A percentile compares a stretch with the other conserved stretches of the same genome.
These are phyloP conservation scores for Inga laurina DNA, from an alignment of 306 rosid genomes.

Conservation along the genomic window DNA sequence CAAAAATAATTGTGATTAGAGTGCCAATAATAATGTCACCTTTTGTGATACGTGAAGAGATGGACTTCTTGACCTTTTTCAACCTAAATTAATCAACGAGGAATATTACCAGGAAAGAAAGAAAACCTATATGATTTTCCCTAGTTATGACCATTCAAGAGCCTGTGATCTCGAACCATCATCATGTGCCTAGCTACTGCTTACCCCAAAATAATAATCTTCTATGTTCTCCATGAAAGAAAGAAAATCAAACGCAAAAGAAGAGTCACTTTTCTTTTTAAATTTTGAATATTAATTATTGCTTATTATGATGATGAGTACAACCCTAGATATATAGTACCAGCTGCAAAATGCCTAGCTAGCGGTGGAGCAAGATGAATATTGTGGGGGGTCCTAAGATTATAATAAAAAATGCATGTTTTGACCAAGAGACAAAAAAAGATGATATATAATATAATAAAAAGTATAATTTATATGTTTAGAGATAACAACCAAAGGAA, in stretches of 20 bases:
- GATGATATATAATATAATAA: background rate
- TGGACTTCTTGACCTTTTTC: background rate
- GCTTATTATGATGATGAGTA: background rate
- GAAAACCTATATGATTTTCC: constrained; percentile 14
- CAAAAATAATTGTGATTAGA: background rate
- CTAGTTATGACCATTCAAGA: constrained; percentile 23
- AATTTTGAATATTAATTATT: background rate
- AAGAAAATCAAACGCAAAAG: background rate
- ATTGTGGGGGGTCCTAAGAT: constrained; percentile 29
- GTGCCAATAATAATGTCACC: constrained; percentile 4
- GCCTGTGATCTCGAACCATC: constrained; percentile 18
- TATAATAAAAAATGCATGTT: constrained; percentile 24
- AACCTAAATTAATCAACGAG: constrained; percentile 15
- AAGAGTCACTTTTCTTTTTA: constrained; percentile 3
- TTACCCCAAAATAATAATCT: constrained; percentile 15
- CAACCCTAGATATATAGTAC: constrained; percentile 18
- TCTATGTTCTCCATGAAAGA: background rate
- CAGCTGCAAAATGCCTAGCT: constrained; percentile 26
- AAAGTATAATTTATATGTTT: background rate
- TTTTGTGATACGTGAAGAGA: constrained; percentile 18
- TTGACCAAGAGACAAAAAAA: constrained; percentile 33
- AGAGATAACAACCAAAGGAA: constrained; percentile 32
- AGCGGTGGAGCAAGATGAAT: constrained; percentile 8
- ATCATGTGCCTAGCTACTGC: constrained; percentile 30
- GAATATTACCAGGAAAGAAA: background rate